These are phyloP conservation scores for Yamadazyma triangularis DNA, from an alignment of 1,139 yeast genomes.

Conservation along the genomic window DNA sequence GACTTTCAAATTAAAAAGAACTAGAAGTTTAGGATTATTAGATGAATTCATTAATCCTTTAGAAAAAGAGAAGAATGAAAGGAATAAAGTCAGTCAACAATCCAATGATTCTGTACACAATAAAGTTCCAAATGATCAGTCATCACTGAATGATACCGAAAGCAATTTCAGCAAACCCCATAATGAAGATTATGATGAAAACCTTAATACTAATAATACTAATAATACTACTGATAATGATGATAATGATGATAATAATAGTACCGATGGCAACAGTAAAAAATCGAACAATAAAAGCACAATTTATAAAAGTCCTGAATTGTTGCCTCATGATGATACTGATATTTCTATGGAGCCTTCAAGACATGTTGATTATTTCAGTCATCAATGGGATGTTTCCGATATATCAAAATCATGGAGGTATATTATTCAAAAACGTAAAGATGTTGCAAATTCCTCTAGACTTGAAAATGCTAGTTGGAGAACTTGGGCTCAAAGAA, in stretches of 20 bases:
- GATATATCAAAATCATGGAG: slow-evolving; percentile 96
- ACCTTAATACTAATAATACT: background rate
- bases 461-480: slow-evolving; percentile 77
- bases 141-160: slow-evolving; percentile 1
- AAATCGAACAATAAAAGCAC: slow-evolving; percentile 3
- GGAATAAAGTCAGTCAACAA: background rate
- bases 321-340: slow-evolving; percentile 76
- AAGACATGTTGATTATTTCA: slow-evolving; percentile 87
- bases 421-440: slow-evolving; percentile 77
- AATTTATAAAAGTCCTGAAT: slow-evolving; percentile 27
- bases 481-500: slow-evolving; percentile 85
- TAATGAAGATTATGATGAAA: slow-evolving; percentile 1
- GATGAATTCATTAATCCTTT: slow-evolving; percentile 53
- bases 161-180: too few relatives aligned
- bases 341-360: slow-evolving; percentile 79
- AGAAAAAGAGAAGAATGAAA: slow-evolving; percentile 1
- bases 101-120: slow-evolving; percentile 1
- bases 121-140: slow-evolving; percentile 2
- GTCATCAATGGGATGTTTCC: slow-evolving; percentile 92
- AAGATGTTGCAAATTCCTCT: slow-evolving; percentile 64
- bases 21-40: slow-evolving; percentile 76
- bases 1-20: slow-evolving; percentile 74
- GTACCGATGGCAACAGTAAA: background rate
- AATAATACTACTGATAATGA: background rate
- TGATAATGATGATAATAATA: slow-evolving; percentile 1